Evolutionary conservation across 164 flowering plant genomes (phyloP).

Genomic region (Vitis vinifera): DNA sequence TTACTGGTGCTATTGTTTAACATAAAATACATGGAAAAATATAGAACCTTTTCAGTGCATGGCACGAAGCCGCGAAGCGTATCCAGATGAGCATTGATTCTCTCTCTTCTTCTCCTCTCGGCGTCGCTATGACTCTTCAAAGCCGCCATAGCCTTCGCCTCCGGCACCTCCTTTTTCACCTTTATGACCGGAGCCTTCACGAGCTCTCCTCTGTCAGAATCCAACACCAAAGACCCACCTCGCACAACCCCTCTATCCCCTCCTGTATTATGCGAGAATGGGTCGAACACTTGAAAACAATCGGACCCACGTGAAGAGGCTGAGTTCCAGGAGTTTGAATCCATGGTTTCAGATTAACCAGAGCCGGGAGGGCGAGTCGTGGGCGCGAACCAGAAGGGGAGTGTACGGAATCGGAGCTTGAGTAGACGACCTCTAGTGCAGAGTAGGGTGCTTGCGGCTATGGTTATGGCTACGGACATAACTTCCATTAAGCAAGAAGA

Average conservation of each 20-base stretch:
- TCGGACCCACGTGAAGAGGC: slow-evolving; percentile 16
- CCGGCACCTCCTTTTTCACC: slow-evolving; percentile 39
- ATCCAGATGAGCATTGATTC: slow-evolving; percentile 79
- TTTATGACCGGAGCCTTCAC: slow-evolving; percentile 40
- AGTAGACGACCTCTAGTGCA: slow-evolving; percentile 13
- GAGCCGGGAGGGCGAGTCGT: slow-evolving; percentile 83
- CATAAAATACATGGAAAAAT: not conserved
- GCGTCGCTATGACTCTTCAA: slow-evolving; percentile 95
- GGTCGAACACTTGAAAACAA: slow-evolving; percentile 10
- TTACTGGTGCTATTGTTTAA: not conserved
- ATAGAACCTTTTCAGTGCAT: slow-evolving; percentile 55
- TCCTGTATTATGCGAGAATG: slow-evolving; percentile 11
- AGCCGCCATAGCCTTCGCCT: slow-evolving; percentile 67
- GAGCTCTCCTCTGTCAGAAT: slow-evolving; percentile 54
- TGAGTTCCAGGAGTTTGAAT: slow-evolving; percentile 24
- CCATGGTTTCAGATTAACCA: slow-evolving; percentile 17
- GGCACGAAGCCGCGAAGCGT: slow-evolving; percentile 74
- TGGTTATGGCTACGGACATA: slow-evolving; percentile 14
- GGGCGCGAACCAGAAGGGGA: slow-evolving; percentile 72
- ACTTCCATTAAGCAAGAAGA: slow-evolving; percentile 47
- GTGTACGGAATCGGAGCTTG: slow-evolving; percentile 37
- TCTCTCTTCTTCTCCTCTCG: slow-evolving; percentile 87
- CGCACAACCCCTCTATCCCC: slow-evolving; percentile 15
- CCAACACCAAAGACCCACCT: slow-evolving; percentile 49
- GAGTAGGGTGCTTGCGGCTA: not conserved